Evolutionary conservation across 78 protist genomes (phyloP), one percentile per base, ranked within the genome.

Genomic region (Diacronema lutheri): DNA sequence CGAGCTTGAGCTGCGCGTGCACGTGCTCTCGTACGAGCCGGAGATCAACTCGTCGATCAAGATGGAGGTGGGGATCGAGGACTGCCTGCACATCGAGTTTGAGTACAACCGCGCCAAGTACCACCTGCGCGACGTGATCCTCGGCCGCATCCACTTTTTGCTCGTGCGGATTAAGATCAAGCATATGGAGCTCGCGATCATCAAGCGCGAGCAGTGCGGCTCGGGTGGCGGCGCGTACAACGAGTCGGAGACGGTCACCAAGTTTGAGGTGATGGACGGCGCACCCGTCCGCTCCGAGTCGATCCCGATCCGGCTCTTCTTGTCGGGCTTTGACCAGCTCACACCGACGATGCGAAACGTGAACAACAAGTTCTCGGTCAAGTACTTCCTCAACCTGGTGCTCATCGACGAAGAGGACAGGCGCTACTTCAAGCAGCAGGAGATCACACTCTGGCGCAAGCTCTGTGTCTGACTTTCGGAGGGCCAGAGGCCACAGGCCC

Each of bases 231-330:
- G 23, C 69, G 23, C 80, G 19, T 84, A 37, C 86, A 58, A 68
- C 83, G 96, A 94, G 64, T 92, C 76, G 65, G 97, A 96, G 83
- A 96, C 98, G 5, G 50, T 98, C 41, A 88, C 98, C 25, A 96
- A 96, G 82, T 97, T 94, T 58, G 99, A 98, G 68, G 95, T 98
- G 81, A 98, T 98, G 99, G 99, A 98, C 80, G 99, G 99, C 71
- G 91, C 95, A 0, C 98, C 98, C 29, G 98, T 95, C 25, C 87
- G 92, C 12, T 97, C 77, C 31, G 97, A 97, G 73, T 58, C 95
- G 44, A 93, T 98, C 20, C 99, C 99, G 23, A 94, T 98, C 83
- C 96, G 99, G 16, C 91, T 98, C 29, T 98, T 95, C 93, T 91
- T 98, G 33, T 56, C 87, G 58, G 93, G 92, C 35, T 90, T 93